These are phyloP conservation scores for Paramecium biaurelia DNA, from an alignment of 73 alveolate genomes.

Conservation along the genomic window DNA sequence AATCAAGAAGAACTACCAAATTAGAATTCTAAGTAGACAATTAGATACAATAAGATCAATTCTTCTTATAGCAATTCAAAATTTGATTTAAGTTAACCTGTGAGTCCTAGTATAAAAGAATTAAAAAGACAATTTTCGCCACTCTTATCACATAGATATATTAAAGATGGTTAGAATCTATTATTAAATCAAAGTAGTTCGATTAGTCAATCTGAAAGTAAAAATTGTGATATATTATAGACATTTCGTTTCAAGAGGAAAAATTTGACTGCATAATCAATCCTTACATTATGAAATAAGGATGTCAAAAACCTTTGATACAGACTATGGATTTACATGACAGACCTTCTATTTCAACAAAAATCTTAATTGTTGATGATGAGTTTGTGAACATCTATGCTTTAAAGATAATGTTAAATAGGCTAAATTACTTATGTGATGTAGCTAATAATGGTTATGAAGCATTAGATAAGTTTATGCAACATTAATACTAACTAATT, in stretches of 20 bases:
- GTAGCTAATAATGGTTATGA: constrained; percentile 40
- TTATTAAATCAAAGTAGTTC: background rate
- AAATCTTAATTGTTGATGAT: constrained; percentile 40
- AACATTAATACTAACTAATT: background rate
- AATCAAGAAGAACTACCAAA: background rate
- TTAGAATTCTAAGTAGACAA: background rate
- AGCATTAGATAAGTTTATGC: background rate
- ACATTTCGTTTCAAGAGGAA: background rate
- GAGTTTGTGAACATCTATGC: constrained; percentile 38
- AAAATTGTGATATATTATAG: background rate
- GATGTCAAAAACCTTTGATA: background rate
- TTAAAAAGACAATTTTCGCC: background rate
- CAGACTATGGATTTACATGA: background rate
- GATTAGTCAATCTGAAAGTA: constrained; percentile 10
- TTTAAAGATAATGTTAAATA: background rate
- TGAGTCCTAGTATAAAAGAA: background rate
- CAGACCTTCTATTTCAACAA: background rate
- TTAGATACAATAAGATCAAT: background rate
- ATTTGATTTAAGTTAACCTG: background rate
- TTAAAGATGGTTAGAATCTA: background rate
- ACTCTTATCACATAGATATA: background rate
- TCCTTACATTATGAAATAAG: background rate
- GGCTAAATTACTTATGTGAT: constrained; percentile 5
- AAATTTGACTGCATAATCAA: background rate
- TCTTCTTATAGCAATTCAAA: background rate